phyloP scores from a whole-genome alignment of 2,329 filamentous ascomycete genomes.

The Rhynchosporium graminicola region DNA sequence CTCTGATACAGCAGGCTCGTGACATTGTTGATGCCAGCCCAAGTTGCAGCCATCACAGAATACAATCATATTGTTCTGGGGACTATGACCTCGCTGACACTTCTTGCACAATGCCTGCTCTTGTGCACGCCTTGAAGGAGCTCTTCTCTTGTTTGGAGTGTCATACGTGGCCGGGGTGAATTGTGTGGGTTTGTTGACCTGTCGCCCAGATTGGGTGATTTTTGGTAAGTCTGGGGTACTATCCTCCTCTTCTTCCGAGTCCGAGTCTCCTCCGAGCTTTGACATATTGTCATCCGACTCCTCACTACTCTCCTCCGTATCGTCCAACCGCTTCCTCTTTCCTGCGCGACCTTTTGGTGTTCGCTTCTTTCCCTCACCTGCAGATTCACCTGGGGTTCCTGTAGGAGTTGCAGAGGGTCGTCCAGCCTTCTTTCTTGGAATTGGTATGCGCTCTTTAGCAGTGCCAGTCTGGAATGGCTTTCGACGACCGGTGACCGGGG shows the following conservation, averaged over 20 bases:
- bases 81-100: conserved; percentile 72
- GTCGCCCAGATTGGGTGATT: conserved; percentile 74
- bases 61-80: conserved; percentile 75
- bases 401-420: conserved; percentile 33
- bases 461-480: conserved; percentile 18
- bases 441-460: conserved; percentile 24
- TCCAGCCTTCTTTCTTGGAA: conserved; percentile 21
- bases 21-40: conserved; percentile 80
- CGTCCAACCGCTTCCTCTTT: conserved; percentile 39
- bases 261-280: conserved; percentile 42
- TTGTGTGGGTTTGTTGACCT: conserved; percentile 65
- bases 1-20: conserved; percentile 72
- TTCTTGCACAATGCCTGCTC: conserved; percentile 66
- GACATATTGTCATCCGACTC: conserved; percentile 39
- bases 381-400: conserved; percentile 27
- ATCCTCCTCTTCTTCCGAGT: conserved; percentile 42
- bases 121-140: conserved; percentile 57
- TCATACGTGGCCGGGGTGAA: conserved; percentile 59
- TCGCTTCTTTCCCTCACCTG: conserved; percentile 28
- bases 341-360: conserved; percentile 29
- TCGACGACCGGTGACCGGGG: conserved; percentile 20
- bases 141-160: conserved; percentile 43
- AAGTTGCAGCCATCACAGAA: conserved; percentile 82
- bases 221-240: conserved; percentile 57
- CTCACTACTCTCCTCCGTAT: conserved; percentile 35